Evolutionary conservation across 768 basidiomycete species (phyloP), one percentile per base, ranked within the genome.

Genomic region (Ramaria rubella): DNA sequence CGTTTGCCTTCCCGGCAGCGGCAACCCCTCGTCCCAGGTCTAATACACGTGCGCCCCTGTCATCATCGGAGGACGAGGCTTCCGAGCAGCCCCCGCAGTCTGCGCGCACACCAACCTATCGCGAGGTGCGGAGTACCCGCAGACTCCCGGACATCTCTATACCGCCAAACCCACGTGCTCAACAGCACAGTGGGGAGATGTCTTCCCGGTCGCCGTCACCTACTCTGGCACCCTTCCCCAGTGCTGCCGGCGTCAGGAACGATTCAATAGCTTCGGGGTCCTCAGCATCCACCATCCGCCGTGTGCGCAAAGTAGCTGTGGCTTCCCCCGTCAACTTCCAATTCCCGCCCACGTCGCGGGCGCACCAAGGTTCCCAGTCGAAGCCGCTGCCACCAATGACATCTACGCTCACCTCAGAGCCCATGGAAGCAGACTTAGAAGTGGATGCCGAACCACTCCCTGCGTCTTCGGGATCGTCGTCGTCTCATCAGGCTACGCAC

Each of bases 401-500:
- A 23, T 12, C 42, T 19, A 21, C 52, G 17, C 34, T 49, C 4
- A 19, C 52, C n/a, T 45, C 45, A 5, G 23, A 42, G 44, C 24
- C 27, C 31, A 11, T 44, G 27, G 56, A 48, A 17, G 19, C 46
- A 4, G 48, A 51, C 21, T 17, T 26, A 24, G 29, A 46, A 40
- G 27, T 36, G 17, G 44, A 26, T n/a, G n/a, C 5, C 27, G 33
- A 15, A 21, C 48, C 27, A n/a, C 26, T 56, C 55, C 34, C 52
- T 8, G 59, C 63, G 17, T 72, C 73, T 5, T 72, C 72, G n/a
- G 40, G n/a, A 29, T 46, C 40, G 1, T 46, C 54, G 33, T 17
- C 53, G 4, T 61, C 71, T n/a, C 82, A 81, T 65, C 83, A 78
- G 59, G 75, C 81, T 34, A 80, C 81, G 14, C 75, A 74, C 61